Evolutionary conservation across 2,329 filamentous ascomycete species (phyloP).

Genomic region (Septoria petroselini): DNA sequence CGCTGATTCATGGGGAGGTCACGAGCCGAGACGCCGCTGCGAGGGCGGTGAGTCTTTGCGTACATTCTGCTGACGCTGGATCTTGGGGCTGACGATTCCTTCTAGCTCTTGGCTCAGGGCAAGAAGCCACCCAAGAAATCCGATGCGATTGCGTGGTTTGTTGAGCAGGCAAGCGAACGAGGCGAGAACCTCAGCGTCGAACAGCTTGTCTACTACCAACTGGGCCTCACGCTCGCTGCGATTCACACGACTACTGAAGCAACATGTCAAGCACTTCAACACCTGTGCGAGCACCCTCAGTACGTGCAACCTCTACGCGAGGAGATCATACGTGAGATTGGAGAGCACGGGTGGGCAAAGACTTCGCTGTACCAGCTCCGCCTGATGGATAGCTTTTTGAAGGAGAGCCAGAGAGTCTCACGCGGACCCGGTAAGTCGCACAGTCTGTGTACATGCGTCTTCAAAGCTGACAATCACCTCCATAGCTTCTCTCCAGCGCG

Average conservation of each 20-base stretch:
- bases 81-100: not conserved
- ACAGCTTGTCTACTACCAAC: conserved; percentile 25
- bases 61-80: not conserved
- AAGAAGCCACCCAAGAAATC: conserved; percentile 13
- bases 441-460: not conserved
- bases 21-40: not conserved
- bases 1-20: conserved; percentile 1
- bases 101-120: not conserved
- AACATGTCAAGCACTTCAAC: conserved; percentile 23
- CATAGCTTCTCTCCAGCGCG: conserved; percentile 26
- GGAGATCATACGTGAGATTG: conserved; percentile 29
- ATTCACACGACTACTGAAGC: conserved; percentile 45
- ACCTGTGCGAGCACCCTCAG: conserved; percentile 29
- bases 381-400: conserved; percentile 36
- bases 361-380: conserved; percentile 31
- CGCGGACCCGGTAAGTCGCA: conserved; percentile 6
- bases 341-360: conserved; percentile 33
- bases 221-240: conserved; percentile 21
- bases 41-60: not conserved
- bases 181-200: conserved; percentile 13
- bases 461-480: conserved; percentile 3
- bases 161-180: conserved; percentile 23
- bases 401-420: conserved; percentile 30
- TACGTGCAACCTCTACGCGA: conserved; percentile 30
- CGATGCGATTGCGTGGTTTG: conserved; percentile 34